Evolutionary conservation across 139 green algal species (phyloP).

Genomic region (Ulvella scutata): DNA sequence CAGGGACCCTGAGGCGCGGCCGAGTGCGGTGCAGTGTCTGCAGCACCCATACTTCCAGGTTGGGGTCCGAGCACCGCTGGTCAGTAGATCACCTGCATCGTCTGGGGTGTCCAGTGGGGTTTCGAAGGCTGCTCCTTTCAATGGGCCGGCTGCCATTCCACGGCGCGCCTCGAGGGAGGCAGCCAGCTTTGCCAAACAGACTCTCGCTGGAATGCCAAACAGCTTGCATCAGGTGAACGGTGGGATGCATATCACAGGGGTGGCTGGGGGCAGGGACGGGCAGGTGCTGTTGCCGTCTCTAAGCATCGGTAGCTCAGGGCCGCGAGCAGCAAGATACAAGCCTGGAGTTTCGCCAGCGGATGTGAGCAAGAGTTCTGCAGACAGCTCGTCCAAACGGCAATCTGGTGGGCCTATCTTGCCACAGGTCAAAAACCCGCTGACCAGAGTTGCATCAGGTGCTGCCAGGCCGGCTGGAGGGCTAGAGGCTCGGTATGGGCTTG

Average conservation of each 20-base stretch:
- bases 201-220: not conserved
- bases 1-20: conserved; percentile 60
- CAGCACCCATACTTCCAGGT: conserved; percentile 72
- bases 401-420: not conserved
- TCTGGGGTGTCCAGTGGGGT: not conserved
- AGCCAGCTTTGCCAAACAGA: not conserved
- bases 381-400: not conserved
- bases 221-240: not conserved
- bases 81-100: not conserved
- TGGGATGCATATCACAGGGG: not conserved
- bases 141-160: not conserved
- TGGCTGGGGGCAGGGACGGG: not conserved
- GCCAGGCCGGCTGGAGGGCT: not conserved
- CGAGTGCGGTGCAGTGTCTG: conserved; percentile 67
- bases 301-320: not conserved
- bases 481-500: not conserved
- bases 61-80: not conserved
- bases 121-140: not conserved
- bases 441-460: not conserved
- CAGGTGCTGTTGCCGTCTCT: not conserved
- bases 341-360: not conserved
- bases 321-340: not conserved
- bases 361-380: not conserved
- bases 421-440: not conserved
- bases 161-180: not conserved